Evolutionary conservation across 169 alveolate genomes (phyloP), one percentile per base, ranked within the genome.

Genomic region (Cryptosporidium baileyi): DNA sequence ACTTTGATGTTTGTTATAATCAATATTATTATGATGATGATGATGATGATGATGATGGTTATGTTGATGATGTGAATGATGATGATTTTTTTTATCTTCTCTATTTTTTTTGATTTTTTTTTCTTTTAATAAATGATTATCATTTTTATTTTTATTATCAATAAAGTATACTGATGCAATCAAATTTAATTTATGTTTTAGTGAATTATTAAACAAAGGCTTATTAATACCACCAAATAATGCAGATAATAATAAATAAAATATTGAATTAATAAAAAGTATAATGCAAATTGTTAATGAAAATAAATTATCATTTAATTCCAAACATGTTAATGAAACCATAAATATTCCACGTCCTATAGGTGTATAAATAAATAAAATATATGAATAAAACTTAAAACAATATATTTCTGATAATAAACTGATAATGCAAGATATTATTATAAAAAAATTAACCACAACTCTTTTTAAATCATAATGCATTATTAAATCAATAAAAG

Each of bases 281-380:
- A 67, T 38, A 6, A 38, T 17, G 15, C 49, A 41, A 15, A 26
- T 52, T 9, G 30, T n/a, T 52, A 67, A 3, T 32, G 82, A 67
- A 19, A 2, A 32, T 45, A 67, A 49, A 67, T 67, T 67, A 22
- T 51, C 63, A 49, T 67, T 52, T 9, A 67, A 22, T 13, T n/a
- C 15, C 22, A 67, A 49, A 30, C 65, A 67, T n/a, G 82, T 17
- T 67, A 49, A 51, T 45, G n/a, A 24, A 15, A 34, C 36, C 62
- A 67, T 67, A 67, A 49, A 67, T 9, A 67, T 19, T 11, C 82
- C 82, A n/a, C 82, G 61, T n/a, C 82, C 82, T 17, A 67, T 67
- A 22, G 82, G 82, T 41, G 82, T 67, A 52, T 67, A 67, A 6
- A 67, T 49, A 67, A 67, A 67, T 67, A 67, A 17, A 15, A 67